A percentile compares a stretch with the other conserved stretches of the same genome.
Evolutionary conservation across 305 asterid genomes (phyloP).

Genomic region (Solanum hybrid): DNA sequence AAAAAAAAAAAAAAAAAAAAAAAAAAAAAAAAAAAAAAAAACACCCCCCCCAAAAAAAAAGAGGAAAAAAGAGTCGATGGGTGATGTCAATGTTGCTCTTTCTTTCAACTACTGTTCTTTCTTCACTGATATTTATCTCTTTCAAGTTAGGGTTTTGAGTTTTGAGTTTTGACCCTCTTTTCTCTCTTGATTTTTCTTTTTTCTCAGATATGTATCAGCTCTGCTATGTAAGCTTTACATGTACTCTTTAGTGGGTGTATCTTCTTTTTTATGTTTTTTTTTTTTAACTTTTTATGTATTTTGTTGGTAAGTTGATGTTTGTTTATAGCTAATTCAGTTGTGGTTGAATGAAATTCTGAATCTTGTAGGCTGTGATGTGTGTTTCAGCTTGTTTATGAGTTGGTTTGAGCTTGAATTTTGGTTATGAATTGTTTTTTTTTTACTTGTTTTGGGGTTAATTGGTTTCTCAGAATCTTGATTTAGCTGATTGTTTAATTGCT

Average conservation of each 20-base stretch:
- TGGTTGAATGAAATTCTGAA: background rate
- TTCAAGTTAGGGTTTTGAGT: constrained; percentile 3
- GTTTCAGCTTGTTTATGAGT: background rate
- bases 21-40: background rate
- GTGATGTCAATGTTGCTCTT: constrained; percentile 6
- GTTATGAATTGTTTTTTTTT: background rate
- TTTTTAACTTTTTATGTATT: background rate
- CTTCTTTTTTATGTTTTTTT: background rate
- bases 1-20: too few relatives aligned
- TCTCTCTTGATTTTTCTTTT: background rate
- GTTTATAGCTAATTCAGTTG: background rate
- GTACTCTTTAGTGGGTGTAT: background rate
- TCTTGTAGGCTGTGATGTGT: background rate
- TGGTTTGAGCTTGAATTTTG: background rate
- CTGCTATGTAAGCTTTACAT: background rate
- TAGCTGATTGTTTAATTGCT: background rate
- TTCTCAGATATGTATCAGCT: background rate
- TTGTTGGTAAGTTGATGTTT: background rate
- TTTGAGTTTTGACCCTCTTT: background rate
- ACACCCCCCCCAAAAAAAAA: background rate
- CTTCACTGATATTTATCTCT: constrained; percentile 1
- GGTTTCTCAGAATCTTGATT: background rate
- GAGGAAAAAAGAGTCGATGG: background rate
- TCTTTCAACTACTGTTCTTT: constrained; percentile 3
- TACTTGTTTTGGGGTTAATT: background rate